phyloP scores from a whole-genome alignment of 306 rosid genomes.

The Dryas drummondii region DNA sequence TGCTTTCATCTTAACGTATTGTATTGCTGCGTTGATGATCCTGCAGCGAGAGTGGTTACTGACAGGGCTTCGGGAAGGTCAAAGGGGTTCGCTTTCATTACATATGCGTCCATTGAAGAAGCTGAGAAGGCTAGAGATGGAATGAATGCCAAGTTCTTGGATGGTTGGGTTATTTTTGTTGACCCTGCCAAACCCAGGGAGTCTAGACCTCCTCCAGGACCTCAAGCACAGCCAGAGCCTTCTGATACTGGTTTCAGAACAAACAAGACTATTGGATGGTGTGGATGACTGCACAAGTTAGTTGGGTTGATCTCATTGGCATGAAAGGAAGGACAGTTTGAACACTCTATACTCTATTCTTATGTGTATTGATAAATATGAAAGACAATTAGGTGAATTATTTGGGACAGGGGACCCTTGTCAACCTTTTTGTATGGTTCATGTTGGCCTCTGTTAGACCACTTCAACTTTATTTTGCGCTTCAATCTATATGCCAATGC shows the following conservation, averaged over 20 bases:
- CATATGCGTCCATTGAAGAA: slow-evolving; percentile 62
- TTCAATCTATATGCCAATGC: no score
- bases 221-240: slow-evolving; percentile 50
- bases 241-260: slow-evolving; percentile 67
- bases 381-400: not conserved
- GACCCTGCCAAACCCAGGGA: slow-evolving; percentile 93
- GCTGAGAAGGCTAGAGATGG: slow-evolving; percentile 83
- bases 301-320: slow-evolving; percentile 5
- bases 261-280: slow-evolving; percentile 89
- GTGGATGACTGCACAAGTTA: slow-evolving; percentile 51
- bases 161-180: slow-evolving; percentile 96
- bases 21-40: slow-evolving; percentile 7
- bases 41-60: slow-evolving; percentile 73
- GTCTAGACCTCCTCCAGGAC: slow-evolving; percentile 65
- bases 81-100: slow-evolving; percentile 80
- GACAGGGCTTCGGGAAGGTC: slow-evolving; percentile 87
- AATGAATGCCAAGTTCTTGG: slow-evolving; percentile 90
- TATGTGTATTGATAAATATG: not conserved
- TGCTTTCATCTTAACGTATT: slow-evolving; percentile 23
- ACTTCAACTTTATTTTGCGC: not conserved
- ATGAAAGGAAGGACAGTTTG: slow-evolving; percentile 11
- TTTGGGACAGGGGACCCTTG: not conserved
- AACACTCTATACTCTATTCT: slow-evolving; percentile 3
- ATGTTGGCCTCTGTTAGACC: not conserved
- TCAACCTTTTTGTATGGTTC: not conserved